Evolutionary conservation across 257 asterid species (phyloP).

Genomic region (Fraxinus quadrangulata): DNA sequence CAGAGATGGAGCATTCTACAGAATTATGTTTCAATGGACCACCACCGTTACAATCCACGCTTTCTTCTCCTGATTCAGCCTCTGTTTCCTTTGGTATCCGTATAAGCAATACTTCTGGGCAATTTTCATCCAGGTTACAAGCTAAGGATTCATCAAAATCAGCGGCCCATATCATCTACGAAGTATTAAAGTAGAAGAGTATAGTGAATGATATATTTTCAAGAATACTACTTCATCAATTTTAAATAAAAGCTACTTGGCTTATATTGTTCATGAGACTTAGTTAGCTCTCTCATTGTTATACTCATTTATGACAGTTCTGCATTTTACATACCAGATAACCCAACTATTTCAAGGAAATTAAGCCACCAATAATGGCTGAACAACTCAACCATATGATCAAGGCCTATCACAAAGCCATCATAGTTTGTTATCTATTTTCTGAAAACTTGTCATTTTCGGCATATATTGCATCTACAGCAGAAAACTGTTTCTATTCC

Average conservation of each 20-base stretch:
- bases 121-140: conserved; percentile 60
- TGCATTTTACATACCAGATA: background rate
- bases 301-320: background rate
- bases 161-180: conserved; percentile 99
- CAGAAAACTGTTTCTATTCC: background rate
- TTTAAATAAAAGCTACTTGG: background rate
- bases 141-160: conserved; percentile 79
- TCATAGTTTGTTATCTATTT: background rate
- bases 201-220: conserved; percentile 14
- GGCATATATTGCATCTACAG: background rate
- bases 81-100: conserved; percentile 59
- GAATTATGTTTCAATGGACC: conserved; percentile 50
- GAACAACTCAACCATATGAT: background rate
- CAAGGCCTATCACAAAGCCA: background rate
- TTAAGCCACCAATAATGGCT: background rate
- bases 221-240: background rate
- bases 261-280: background rate
- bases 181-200: conserved; percentile 17
- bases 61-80: conserved; percentile 62
- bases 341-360: background rate
- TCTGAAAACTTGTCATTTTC: background rate
- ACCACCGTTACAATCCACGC: conserved; percentile 39
- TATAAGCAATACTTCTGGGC: conserved; percentile 73
- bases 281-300: background rate
- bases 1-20: conserved; percentile 50